Percentiles rank a stretch among this genome's conserved stretches.
These are phyloP conservation scores for Pseudogymnoascus sp. DNA, from an alignment of 2,329 filamentous ascomycete species.

Conservation along the genomic window DNA sequence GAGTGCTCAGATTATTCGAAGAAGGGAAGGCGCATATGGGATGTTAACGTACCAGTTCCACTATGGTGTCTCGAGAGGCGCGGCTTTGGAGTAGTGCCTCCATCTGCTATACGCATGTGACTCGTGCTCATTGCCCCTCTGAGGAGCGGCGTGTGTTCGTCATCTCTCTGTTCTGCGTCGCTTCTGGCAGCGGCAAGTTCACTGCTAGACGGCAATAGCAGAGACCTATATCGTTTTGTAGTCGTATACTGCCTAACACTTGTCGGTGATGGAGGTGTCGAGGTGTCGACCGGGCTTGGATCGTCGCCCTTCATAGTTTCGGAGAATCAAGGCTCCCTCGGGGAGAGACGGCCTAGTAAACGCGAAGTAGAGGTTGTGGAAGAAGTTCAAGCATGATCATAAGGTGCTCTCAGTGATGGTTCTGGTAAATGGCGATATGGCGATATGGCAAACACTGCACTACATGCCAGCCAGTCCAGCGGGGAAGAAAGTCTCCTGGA, in stretches of 20 bases:
- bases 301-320: neutral
- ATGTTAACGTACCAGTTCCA: constrained; percentile 16
- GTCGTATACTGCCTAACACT: neutral
- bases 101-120: constrained; percentile 19
- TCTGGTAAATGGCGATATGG: neutral
- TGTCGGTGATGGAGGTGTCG: constrained; percentile 9
- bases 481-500: neutral
- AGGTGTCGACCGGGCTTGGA: constrained; percentile 9
- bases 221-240: constrained; percentile 8
- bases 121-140: constrained; percentile 21
- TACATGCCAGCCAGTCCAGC: neutral
- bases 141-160: constrained; percentile 24
- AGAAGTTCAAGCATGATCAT: constrained; percentile 1
- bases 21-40: neutral
- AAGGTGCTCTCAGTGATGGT: neutral
- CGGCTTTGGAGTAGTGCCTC: constrained; percentile 15
- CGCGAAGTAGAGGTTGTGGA: neutral
- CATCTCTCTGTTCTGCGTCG: constrained; percentile 9
- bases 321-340: neutral
- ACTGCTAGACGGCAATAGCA: constrained; percentile 8
- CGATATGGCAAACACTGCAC: neutral
- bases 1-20: neutral
- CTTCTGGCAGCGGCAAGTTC: neutral
- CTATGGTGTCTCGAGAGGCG: constrained; percentile 22
- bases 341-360: neutral